Conservation (phyloP, 2,329 filamentous ascomycete species). For the Epichloe baconii region DNA sequence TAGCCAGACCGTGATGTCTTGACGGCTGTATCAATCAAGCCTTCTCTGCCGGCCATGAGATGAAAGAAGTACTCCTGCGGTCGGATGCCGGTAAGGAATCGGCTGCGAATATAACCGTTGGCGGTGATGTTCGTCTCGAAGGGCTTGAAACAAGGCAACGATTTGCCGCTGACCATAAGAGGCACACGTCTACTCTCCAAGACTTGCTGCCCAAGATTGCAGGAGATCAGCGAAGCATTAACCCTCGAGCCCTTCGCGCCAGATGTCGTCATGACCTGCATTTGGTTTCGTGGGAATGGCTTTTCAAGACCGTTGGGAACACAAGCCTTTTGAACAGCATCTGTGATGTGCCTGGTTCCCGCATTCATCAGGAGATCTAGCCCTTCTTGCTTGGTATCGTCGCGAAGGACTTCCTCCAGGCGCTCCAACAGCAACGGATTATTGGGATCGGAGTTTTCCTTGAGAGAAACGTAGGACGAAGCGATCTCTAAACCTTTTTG, state of each 20-base stretch:
- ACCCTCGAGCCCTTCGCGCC: constrained; percentile 88
- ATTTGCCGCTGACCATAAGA: constrained; percentile 95
- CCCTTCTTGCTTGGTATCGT: constrained; percentile 80
- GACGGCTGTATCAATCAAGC: constrained; percentile 95
- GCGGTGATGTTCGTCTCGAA: constrained; percentile 83
- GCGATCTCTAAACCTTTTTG: constrained; percentile 67
- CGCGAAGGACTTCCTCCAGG: constrained; percentile 78
- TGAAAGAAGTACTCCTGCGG: constrained; percentile 99
- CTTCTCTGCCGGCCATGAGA: constrained; percentile 97
- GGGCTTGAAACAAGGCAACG: constrained; percentile 82
- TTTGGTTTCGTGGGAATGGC: constrained; percentile 90
- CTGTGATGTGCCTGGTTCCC: constrained; percentile 56
- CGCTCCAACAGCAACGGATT: constrained; percentile 63
- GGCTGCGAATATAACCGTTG: constrained; percentile 85
- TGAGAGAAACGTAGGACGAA: constrained; percentile 75
- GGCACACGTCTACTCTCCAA: constrained; percentile 90
- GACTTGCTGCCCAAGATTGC: constrained; percentile 93
- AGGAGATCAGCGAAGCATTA: constrained; percentile 95
- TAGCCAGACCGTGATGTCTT: constrained; percentile 97
- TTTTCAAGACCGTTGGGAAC: constrained; percentile 76
- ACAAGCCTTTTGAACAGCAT: constrained; percentile 63
- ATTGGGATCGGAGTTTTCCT: constrained; percentile 47
- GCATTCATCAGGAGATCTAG: constrained; percentile 81
- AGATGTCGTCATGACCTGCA: constrained; percentile 97
- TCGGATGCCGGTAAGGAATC: constrained; percentile 94